phyloP scores from a whole-genome alignment of 2,329 filamentous ascomycete genomes.

The Microdochium nivale region DNA sequence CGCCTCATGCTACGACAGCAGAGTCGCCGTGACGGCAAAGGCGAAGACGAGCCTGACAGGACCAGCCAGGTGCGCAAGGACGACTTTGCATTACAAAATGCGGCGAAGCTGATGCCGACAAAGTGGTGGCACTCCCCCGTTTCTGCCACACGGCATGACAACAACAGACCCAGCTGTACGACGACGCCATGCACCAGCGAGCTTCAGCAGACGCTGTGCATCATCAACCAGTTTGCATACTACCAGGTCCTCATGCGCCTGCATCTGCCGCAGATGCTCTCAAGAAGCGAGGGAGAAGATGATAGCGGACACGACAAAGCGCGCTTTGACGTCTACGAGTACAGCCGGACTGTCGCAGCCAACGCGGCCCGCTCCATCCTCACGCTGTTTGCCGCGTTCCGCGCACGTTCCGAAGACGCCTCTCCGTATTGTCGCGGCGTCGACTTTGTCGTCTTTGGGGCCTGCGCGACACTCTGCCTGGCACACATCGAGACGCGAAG shows the following conservation, averaged over 20 bases:
- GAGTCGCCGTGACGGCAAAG: slow-evolving; percentile 19
- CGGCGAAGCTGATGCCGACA: slow-evolving; percentile 25
- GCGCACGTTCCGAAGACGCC: slow-evolving; percentile 13
- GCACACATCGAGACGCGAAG: slow-evolving; percentile 27
- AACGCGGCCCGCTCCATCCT: slow-evolving; percentile 34
- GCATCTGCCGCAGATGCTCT: slow-evolving; percentile 35
- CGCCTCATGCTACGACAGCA: slow-evolving; percentile 22
- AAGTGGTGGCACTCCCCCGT: slow-evolving; percentile 28
- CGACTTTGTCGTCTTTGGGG: slow-evolving; percentile 31
- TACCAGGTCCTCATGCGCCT: slow-evolving; percentile 32
- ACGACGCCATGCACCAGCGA: slow-evolving; percentile 6
- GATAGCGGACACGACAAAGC: too few relatives aligned
- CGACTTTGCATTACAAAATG: slow-evolving; percentile 27
- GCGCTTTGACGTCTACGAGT: slow-evolving; percentile 15
- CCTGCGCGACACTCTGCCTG: slow-evolving; percentile 28
- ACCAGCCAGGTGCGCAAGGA: slow-evolving; percentile 19
- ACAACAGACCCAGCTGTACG: background rate
- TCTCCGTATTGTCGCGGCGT: slow-evolving; percentile 29
- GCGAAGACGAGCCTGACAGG: slow-evolving; percentile 25
- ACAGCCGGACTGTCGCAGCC: slow-evolving; percentile 28
- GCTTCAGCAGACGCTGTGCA: slow-evolving; percentile 22
- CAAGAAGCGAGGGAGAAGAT: slow-evolving; percentile 14
- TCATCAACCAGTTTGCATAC: slow-evolving; percentile 32
- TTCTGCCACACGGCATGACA: too few relatives aligned
- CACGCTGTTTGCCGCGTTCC: slow-evolving; percentile 27